These are phyloP conservation scores for Dentipellis sp. DNA, from an alignment of 768 basidiomycete species.

Conservation along the genomic window DNA sequence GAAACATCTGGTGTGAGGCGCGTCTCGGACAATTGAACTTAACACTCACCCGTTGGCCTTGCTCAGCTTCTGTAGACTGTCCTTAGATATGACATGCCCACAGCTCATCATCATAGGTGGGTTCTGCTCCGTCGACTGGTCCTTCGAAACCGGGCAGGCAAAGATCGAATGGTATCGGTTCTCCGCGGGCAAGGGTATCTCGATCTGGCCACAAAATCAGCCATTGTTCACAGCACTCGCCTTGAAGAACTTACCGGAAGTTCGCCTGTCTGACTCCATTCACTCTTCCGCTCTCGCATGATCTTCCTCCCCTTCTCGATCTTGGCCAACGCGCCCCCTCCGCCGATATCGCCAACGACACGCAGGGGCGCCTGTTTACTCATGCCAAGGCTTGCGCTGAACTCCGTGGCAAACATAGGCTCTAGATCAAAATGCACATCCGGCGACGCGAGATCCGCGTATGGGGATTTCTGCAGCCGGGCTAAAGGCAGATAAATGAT, in stretches of 20 bases:
- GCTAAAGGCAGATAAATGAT: constrained; percentile 61
- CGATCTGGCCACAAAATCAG: constrained; percentile 51
- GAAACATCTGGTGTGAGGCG: not conserved
- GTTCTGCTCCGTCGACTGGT: constrained; percentile 87
- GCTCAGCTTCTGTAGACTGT: constrained; percentile 82
- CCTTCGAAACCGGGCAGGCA: constrained; percentile 95
- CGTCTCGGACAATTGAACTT: constrained; percentile 6
- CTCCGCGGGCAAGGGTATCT: constrained; percentile 79
- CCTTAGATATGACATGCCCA: constrained; percentile 91
- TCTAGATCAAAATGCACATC: constrained; percentile 71
- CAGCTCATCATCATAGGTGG: constrained; percentile 98
- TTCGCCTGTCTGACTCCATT: constrained; percentile 86
- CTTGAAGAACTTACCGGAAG: constrained; percentile 54
- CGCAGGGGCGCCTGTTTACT: constrained; percentile 81
- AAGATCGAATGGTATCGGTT: constrained; percentile 96
- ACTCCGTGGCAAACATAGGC: constrained; percentile 81
- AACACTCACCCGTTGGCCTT: constrained; percentile 73
- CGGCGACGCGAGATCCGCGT: constrained; percentile 64
- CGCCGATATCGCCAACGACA: constrained; percentile 89
- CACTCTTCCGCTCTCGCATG: constrained; percentile 87
- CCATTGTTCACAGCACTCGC: constrained; percentile 3
- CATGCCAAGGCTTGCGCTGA: constrained; percentile 80
- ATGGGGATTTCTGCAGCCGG: constrained; percentile 60
- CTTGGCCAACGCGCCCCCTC: constrained; percentile 80
- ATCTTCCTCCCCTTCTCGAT: constrained; percentile 93